Base-by-base conservation (phyloP, 352 stramenopile genomes). In the Phytophthora sansomeana region DNA sequence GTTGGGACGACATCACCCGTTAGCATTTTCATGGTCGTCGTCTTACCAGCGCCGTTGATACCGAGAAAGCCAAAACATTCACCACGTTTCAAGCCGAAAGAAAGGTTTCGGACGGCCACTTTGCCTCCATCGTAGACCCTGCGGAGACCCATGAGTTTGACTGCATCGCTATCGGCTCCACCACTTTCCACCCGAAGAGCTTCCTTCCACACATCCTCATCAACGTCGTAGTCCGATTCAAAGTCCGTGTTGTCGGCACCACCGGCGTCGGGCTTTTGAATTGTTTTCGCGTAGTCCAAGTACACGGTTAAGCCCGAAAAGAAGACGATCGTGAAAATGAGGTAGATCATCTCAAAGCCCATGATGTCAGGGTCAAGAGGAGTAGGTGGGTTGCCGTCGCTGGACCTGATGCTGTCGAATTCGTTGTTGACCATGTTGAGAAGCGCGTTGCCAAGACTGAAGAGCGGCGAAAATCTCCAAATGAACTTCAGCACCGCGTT, bases 1-100 rank as follows among this genome's bases (percentile, higher is more conserved):
- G n/a, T n/a, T 72, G 72, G 0, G 67, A 90, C 0, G 85, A 82
- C 78, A 47, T 98, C 87, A 24, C 91, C 91, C 8, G 89, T 98
- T n/a, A 99, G 72, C 80, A 98, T 97, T 62, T 97, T 98, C 77
- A 99, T 97, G 6, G 95, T 98, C 21, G 96, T 98, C 7, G 93
- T 98, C 69, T 99, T 99, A 33, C 96, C 96, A 6, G 86, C 96
- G 26, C 96, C 95, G 55, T 99, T 98, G 53, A 98, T 96, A 1
- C 96, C 96, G 4, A 99, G 78, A 58, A 98, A 96, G 1, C 96
- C 96, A 70, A 99, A 98, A 56, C 93, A 98, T 54, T 99, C 91
- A 24, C 96, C 93, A n/a, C n/a, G n/a, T n/a, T n/a, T n/a, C n/a
- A n/a, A n/a, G n/a, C 82, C 87, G 35, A 97, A 95, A 2, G 82